Base-by-base conservation (phyloP, 2,329 filamentous ascomycete genomes). In the Trematosphaeria pertusa region DNA sequence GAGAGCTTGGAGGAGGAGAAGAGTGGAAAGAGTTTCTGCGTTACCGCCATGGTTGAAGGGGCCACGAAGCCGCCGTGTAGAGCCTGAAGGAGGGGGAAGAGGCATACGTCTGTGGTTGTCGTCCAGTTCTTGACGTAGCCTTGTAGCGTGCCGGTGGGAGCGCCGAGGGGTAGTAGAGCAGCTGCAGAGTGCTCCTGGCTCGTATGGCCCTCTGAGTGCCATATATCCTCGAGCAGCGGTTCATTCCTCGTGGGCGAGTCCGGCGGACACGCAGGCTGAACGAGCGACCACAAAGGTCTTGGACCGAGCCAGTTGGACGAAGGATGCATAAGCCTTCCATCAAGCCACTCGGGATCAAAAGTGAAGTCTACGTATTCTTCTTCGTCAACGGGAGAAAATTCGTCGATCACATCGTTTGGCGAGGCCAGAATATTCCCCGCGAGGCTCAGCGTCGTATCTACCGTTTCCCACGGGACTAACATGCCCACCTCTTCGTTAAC, bases 111-210 rank as follows among this genome's bases (percentile, higher is more conserved):
- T 37, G 68, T 74, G 0, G 73, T 61, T 9, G 61, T 54, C 0
- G 75, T 77, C 65, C 71, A 80, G 47, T 80, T 79, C 19, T 61
- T 54, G 2, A 78, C 72, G 50, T 77, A 80, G 8, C 78, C 78
- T 5, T 74, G 28, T 36, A 72, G 65, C 0, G 72, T 71, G 14
- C 67, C 55, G 2, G 55, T 48, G 5, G 67, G 70, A 14, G 51
- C 59, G n/a, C 52, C 62, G 32, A 56, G 43, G 2, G 62, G 60
- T 10, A 75, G 46, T 5, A 70, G 57, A 6, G 67, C 69, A 48
- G 53, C 71, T 67, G 54, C 76, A 61, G 11, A 69, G 65, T 54
- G 70, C 58, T 35, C 24, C 56, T 67, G 39, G 39, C 69, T 52
- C 5, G 67, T 67, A n/a, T 70, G 70, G 43, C 71, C 64, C 20